Base-by-base conservation (phyloP, 306 rosid species). In the Lathyrus oleraceus region DNA sequence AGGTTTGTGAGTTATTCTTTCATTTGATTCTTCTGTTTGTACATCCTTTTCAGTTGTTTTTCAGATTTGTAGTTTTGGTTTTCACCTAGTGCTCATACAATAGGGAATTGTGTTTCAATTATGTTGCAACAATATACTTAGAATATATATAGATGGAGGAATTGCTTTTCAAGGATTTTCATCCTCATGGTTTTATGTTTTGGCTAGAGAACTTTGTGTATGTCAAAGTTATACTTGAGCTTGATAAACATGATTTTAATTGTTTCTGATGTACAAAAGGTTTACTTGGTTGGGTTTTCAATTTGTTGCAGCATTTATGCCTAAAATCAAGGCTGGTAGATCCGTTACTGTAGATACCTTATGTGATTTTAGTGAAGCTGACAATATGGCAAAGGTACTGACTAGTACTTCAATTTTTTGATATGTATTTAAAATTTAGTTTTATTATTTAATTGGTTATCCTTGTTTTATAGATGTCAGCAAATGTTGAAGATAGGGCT, bases 281-380 rank as follows among this genome's bases (percentile, higher is more conserved):
- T 21, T 16, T 51, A 40, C 5, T 44, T 67, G 19, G 53, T 74
- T 78, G 36, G 20, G 39, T n/a, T 72, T 73, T 45, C 32, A 64
- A 54, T 68, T 48, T 67, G 28, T 44, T 84, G 81, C 96, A 95
- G 99, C 99, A 23, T 95, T 84, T 65, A 87, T 95, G 97, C 87
- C 95, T 28, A 91, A 80, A 86, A 89, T 95, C 83, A 95, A 83
- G 95, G 78, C 85, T 2, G 78, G 83, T 27, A 91, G 99, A 82
- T 86, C 97, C 30, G 69, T 91, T 77, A 83, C 76, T 5, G 85
- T 86, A 5, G 97, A 83, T 12, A 87, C 67, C 84, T 74, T 95
- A 36, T 95, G 99, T 30, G 92, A 87, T 69, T 95, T 95, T 70
- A 82, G 81, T 71, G 90, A 89, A 78, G 87, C 83, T 45, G 97